These are phyloP conservation scores for Inga oerstediana DNA, from an alignment of 306 rosid species.

Conservation along the genomic window DNA sequence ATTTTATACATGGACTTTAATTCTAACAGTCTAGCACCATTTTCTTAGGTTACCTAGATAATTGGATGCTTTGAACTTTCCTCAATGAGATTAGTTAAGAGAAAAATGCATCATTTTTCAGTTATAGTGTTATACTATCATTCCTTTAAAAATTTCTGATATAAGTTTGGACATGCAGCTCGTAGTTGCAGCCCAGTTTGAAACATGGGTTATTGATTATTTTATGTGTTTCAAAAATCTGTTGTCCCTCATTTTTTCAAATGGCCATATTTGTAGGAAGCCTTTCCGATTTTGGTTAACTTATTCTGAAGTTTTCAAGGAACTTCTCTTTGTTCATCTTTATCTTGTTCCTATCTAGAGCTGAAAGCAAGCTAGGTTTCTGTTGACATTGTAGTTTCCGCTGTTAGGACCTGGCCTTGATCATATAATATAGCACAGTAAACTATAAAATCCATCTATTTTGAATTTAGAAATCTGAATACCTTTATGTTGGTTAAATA, in stretches of 20 bases:
- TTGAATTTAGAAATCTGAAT: background rate
- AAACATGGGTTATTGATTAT: conserved; percentile 17
- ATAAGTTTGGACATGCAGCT: conserved; percentile 3
- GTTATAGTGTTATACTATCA: conserved; percentile 9
- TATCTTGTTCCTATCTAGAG: background rate
- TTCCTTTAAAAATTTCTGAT: background rate
- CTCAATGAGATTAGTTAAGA: background rate
- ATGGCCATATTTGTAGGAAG: conserved; percentile 10
- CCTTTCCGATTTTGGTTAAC: background rate
- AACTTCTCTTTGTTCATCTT: background rate
- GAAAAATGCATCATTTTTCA: conserved; percentile 9
- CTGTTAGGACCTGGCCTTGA: conserved; percentile 10
- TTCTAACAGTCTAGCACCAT: background rate
- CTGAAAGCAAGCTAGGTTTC: background rate
- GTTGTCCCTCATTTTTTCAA: conserved; percentile 2
- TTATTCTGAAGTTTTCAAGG: background rate
- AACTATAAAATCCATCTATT: background rate
- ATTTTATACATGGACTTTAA: background rate
- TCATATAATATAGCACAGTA: background rate
- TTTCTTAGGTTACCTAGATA: background rate
- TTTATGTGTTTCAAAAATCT: conserved; percentile 9
- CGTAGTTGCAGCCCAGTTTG: conserved; percentile 1
- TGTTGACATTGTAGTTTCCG: background rate
- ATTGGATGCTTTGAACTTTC: background rate
- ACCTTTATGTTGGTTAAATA: background rate